A percentile compares a stretch with the other conserved stretches of the same genome.
Evolutionary conservation across 371 early-diverging fungal genomes (phyloP).

Genomic region (Phascolomyces articulosus): DNA sequence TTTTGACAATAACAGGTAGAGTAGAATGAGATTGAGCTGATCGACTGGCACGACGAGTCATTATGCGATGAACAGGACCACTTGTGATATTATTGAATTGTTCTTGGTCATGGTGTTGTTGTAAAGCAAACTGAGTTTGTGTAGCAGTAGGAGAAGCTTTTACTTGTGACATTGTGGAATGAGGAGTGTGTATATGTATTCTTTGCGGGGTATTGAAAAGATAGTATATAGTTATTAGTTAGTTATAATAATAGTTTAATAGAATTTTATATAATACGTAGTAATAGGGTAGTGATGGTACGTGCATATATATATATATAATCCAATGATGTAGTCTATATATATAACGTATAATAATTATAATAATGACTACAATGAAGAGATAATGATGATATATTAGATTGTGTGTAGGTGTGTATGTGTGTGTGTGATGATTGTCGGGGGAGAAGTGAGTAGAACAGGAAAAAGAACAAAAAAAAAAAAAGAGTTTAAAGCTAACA

Average conservation of each 20-base stretch:
- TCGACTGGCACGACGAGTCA: constrained; percentile 22
- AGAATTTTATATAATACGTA: too few relatives aligned
- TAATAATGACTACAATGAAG: too few relatives aligned
- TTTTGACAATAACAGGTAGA: constrained; percentile 4
- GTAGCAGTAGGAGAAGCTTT: constrained; percentile 10
- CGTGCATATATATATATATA: background rate
- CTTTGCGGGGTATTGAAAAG: too few relatives aligned
- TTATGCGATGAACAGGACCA: constrained; percentile 15
- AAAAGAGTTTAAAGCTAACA: too few relatives aligned
- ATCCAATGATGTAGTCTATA: too few relatives aligned
- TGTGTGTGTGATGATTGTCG: background rate
- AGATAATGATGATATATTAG: too few relatives aligned
- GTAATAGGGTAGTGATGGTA: too few relatives aligned
- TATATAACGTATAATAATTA: too few relatives aligned
- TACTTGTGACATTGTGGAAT: constrained; percentile 25
- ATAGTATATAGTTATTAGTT: too few relatives aligned
- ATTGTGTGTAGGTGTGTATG: too few relatives aligned
- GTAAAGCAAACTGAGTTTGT: background rate
- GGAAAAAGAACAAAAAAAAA: constrained; percentile 1
- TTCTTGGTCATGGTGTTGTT: constrained; percentile 4
- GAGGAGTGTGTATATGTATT: background rate
- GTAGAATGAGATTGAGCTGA: constrained; percentile 16
- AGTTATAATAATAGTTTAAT: background rate
- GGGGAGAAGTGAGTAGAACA: constrained; percentile 7
- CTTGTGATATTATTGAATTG: background rate